phyloP scores from a whole-genome alignment of 2,329 filamentous ascomycete species.

The Aspergillus puulaauensis region DNA sequence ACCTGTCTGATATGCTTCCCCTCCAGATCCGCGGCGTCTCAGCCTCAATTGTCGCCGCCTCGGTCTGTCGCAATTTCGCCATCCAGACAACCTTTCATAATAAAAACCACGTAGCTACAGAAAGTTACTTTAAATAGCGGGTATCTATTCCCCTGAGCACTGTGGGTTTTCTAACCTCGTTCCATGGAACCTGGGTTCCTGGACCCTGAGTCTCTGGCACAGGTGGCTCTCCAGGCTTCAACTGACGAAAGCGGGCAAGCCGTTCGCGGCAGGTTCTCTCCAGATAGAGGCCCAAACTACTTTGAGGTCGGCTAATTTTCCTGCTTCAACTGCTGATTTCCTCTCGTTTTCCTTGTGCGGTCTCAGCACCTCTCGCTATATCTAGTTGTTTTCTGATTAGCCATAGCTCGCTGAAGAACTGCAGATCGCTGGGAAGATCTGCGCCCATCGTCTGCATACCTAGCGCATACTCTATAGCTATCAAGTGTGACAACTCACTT shows the following conservation, averaged over 20 bases:
- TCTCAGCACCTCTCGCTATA: not conserved
- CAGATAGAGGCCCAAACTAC: not conserved
- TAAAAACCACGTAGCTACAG: not conserved
- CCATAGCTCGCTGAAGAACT: not conserved
- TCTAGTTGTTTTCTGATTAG: not conserved
- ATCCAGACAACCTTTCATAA: not conserved
- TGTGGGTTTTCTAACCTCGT: not conserved
- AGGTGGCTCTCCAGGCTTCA: not conserved
- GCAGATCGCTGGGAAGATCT: not conserved
- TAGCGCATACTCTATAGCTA: not conserved
- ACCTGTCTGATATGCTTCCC: not conserved
- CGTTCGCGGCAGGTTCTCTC: constrained; percentile 9
- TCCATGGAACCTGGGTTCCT: not conserved
- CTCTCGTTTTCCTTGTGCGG: not conserved
- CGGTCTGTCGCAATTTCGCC: not conserved
- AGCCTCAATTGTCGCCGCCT: not conserved
- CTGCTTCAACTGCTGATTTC: not conserved
- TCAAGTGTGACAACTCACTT: not conserved
- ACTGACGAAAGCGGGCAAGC: constrained; percentile 4
- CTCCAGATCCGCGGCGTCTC: not conserved
- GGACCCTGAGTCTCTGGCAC: not conserved
- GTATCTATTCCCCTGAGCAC: not conserved
- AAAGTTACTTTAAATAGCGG: not conserved
- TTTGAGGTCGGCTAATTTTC: not conserved
- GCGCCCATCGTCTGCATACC: not conserved